phyloP scores from a whole-genome alignment of 257 asterid species.

The Penstemon newberryi region DNA sequence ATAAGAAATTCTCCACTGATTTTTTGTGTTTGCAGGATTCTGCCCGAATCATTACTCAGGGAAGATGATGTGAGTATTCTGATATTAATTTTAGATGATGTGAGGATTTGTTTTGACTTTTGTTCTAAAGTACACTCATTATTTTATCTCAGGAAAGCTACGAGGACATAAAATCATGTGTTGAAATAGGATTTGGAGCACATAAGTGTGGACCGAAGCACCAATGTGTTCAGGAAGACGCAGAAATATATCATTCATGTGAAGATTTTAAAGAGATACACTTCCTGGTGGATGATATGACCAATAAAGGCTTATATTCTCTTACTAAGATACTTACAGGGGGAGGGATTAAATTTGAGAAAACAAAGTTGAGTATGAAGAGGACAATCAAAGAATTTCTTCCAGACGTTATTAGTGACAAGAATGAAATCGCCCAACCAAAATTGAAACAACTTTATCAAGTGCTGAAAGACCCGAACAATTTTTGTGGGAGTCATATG shows the following conservation, averaged over 20 bases:
- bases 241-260: slow-evolving; percentile 30
- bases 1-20: slow-evolving; percentile 24
- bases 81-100: background rate
- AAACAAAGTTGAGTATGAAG: slow-evolving; percentile 51
- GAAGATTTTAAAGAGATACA: slow-evolving; percentile 36
- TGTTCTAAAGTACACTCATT: background rate
- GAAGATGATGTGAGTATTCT: slow-evolving; percentile 73
- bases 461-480: slow-evolving; percentile 46
- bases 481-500: slow-evolving; percentile 32
- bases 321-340: slow-evolving; percentile 50
- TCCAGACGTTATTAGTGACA: slow-evolving; percentile 36
- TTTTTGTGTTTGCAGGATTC: slow-evolving; percentile 48
- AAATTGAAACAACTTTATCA: slow-evolving; percentile 41
- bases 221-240: slow-evolving; percentile 31
- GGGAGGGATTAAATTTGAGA: slow-evolving; percentile 45
- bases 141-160: slow-evolving; percentile 48
- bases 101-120: too few relatives aligned
- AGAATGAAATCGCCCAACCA: slow-evolving; percentile 32
- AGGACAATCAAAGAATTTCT: slow-evolving; percentile 48
- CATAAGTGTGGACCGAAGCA: slow-evolving; percentile 26
- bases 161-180: slow-evolving; percentile 50
- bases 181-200: slow-evolving; percentile 57
- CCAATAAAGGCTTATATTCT: slow-evolving; percentile 56
- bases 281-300: slow-evolving; percentile 59
- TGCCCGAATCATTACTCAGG: slow-evolving; percentile 70